Evolutionary conservation across 1,284 basidiomycete species (phyloP).

Genomic region (Cutaneotrichosporon dermatis): DNA sequence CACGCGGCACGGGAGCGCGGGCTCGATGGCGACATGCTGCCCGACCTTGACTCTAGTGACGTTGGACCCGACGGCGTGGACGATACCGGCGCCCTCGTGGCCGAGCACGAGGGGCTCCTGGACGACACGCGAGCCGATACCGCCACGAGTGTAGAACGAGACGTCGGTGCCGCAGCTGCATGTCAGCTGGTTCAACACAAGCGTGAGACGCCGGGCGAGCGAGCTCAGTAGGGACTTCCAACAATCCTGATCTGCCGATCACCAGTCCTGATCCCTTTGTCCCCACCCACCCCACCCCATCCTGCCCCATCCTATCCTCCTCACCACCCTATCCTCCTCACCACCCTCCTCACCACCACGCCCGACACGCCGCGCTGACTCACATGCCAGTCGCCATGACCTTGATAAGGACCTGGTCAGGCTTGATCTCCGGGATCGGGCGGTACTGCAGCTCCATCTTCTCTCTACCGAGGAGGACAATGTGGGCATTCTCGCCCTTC

Average conservation of each 20-base stretch:
- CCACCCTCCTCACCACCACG: not conserved
- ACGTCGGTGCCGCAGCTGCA: slow-evolving; percentile 16
- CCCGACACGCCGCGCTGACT: not conserved
- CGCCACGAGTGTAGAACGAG: slow-evolving; percentile 27
- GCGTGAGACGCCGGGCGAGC: too few relatives aligned
- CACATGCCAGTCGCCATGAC: slow-evolving; percentile 27
- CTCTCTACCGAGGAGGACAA: slow-evolving; percentile 16
- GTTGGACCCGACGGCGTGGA: slow-evolving; percentile 27
- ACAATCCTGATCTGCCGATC: too few relatives aligned
- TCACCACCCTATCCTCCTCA: too few relatives aligned
- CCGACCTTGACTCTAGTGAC: slow-evolving; percentile 32
- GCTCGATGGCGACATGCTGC: slow-evolving; percentile 47
- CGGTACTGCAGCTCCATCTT: slow-evolving; percentile 19
- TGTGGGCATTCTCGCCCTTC: slow-evolving; percentile 8
- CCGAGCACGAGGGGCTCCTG: slow-evolving; percentile 41
- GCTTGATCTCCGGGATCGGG: slow-evolving; percentile 13
- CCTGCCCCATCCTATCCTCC: too few relatives aligned
- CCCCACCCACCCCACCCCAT: too few relatives aligned
- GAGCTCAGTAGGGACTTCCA: too few relatives aligned
- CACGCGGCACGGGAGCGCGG: slow-evolving; percentile 41
- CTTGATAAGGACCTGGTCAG: slow-evolving; percentile 23
- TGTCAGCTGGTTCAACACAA: not conserved
- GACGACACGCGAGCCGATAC: slow-evolving; percentile 42
- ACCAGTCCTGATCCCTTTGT: too few relatives aligned
- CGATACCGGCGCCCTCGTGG: slow-evolving; percentile 43